phyloP scores from a whole-genome alignment of 768 basidiomycete genomes.

The Clathrus columnatus region DNA sequence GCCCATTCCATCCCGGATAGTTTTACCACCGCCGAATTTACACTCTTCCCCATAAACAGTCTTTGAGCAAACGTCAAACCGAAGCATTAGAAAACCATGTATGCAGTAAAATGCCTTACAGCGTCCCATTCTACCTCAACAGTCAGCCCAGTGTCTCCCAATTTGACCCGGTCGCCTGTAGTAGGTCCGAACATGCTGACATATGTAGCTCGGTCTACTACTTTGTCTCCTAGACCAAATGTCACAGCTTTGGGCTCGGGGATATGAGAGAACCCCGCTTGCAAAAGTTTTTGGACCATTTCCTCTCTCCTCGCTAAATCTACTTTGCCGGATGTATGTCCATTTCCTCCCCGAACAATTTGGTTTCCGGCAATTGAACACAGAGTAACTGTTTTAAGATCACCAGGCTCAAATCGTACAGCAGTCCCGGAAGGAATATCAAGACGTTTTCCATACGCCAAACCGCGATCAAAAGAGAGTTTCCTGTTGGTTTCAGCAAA shows the following conservation, averaged over 20 bases:
- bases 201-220: constrained; percentile 64
- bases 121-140: constrained; percentile 84
- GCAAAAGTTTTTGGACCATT: constrained; percentile 40
- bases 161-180: constrained; percentile 74
- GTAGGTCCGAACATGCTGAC: constrained; percentile 96
- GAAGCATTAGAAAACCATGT: neutral
- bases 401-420: constrained; percentile 93
- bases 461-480: constrained; percentile 72
- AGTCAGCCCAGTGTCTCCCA: constrained; percentile 90
- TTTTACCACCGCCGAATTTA: constrained; percentile 95
- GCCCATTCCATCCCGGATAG: constrained; percentile 95
- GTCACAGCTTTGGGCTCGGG: constrained; percentile 55
- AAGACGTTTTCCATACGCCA: constrained; percentile 76
- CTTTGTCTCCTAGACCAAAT: constrained; percentile 37
- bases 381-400: constrained; percentile 73
- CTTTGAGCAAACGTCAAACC: constrained; percentile 25
- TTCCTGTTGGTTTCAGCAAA: constrained; percentile 84
- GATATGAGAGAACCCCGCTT: constrained; percentile 61
- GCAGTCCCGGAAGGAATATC: constrained; percentile 95
- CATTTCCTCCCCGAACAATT: constrained; percentile 72
- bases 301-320: constrained; percentile 36
- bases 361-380: constrained; percentile 68
- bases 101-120: constrained; percentile 31
- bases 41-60: constrained; percentile 92
- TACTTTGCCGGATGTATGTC: constrained; percentile 50